Evolutionary conservation across 1,284 basidiomycete species (phyloP).

Genomic region (Apiotrichum laibachii): DNA sequence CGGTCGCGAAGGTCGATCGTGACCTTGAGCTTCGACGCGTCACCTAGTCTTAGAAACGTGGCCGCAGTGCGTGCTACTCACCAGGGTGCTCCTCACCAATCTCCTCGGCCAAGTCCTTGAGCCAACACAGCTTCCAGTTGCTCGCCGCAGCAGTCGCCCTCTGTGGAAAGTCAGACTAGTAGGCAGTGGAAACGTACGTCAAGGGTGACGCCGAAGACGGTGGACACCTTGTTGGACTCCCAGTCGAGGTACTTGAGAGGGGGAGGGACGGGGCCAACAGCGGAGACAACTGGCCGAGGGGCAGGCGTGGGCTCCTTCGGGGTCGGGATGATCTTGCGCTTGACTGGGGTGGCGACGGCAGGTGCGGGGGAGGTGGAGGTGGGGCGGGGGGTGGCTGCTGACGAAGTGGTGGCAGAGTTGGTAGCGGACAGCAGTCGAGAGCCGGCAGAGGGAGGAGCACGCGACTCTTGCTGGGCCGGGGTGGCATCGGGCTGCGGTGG

Average conservation of each 20-base stretch:
- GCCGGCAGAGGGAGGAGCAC: conserved; percentile 6
- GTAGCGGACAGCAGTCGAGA: conserved; percentile 12
- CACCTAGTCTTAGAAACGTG: conserved; percentile 1
- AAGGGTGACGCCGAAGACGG: conserved; percentile 74
- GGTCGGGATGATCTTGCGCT: not conserved
- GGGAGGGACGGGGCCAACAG: not conserved
- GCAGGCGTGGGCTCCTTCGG: conserved; percentile 1
- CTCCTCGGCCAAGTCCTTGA: conserved; percentile 73
- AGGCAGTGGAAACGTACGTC: conserved; percentile 57
- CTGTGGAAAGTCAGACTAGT: conserved; percentile 50
- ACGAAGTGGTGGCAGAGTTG: conserved; percentile 38
- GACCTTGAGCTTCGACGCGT: conserved; percentile 37
- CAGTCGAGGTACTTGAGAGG: conserved; percentile 61
- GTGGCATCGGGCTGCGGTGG: not conserved
- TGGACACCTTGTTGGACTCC: conserved; percentile 68
- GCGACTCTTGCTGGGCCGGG: conserved; percentile 14
- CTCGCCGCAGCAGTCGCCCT: conserved; percentile 66
- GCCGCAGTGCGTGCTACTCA: conserved; percentile 46
- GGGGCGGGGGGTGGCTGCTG: not conserved
- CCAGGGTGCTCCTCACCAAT: conserved; percentile 64
- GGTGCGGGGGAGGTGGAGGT: not conserved
- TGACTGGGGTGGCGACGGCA: not conserved
- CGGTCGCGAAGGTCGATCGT: conserved; percentile 51
- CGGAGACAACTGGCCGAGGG: conserved; percentile 4
- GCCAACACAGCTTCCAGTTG: conserved; percentile 73